Evolutionary conservation across 23 red algal genomes (phyloP), one percentile per base, ranked within the genome.

Genomic region (Cyanidioschyzon merolae): DNA sequence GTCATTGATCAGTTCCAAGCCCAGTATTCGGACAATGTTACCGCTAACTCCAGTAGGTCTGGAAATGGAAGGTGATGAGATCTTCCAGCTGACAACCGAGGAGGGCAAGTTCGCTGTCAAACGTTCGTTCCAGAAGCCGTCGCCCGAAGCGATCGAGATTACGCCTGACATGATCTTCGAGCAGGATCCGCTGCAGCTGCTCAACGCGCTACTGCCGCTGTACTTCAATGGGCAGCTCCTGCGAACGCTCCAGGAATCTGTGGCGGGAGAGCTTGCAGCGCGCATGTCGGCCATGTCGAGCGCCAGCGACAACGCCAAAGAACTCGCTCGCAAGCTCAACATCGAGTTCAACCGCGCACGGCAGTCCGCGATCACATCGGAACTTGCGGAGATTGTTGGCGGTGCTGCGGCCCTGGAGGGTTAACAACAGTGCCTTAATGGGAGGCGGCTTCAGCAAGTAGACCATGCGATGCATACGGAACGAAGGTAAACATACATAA

Each of bases 101-200:
- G 81, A 85, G 26, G 90, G 90, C 37, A 63, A 82, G 18, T 84
- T 95, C 34, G 77, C 68, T 15, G 90, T 95, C 68, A 90, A 95
- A 57, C 21, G n/a, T 32, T 32, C 63, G n/a, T 71, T 71, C 30
- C 45, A 77, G 25, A 75, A 86, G 68, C 80, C 81, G 0, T 45
- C 85, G 17, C 76, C 77, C 39, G 87, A 82, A 37, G 76, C 83
- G 24, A 82, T 80, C 18, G 80, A 80, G 0, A 89, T 98, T 76
- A 85, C 94, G 0, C 1, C 88, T 1, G 88, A 98, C 63, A 98
- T 98, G 94, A 98, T 98, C 86, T 98, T 91, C 34, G 94, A 98
- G 82, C 94, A 98, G 79, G 94, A 98, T 36, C 94, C 94, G 24
- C 67, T 89, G 24, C 94, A 98, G 57, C 84, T 98, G 7, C 85